Percentiles rank a stretch among this genome's conserved stretches.
Evolutionary conservation across 1,284 basidiomycete species (phyloP).

Genomic region (Ganoderma lingzhi): DNA sequence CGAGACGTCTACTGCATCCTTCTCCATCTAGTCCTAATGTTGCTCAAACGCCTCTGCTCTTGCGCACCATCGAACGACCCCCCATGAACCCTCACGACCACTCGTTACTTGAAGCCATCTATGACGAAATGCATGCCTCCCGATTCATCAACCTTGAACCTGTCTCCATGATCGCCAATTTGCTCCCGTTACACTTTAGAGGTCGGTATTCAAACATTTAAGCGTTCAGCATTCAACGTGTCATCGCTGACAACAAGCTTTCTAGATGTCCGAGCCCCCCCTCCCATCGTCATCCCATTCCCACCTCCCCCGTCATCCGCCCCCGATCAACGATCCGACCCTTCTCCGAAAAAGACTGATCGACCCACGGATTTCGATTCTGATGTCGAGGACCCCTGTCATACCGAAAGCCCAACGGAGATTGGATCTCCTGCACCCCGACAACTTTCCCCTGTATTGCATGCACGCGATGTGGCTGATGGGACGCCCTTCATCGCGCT

Average conservation of each 20-base stretch:
- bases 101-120: slow-evolving; percentile 66
- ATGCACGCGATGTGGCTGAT: slow-evolving; percentile 18
- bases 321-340: background rate
- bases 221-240: background rate
- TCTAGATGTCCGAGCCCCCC: slow-evolving; percentile 68
- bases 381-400: slow-evolving; percentile 2
- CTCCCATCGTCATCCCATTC: slow-evolving; percentile 65
- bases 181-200: slow-evolving; percentile 64
- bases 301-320: slow-evolving; percentile 47
- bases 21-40: slow-evolving; percentile 11
- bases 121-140: slow-evolving; percentile 68
- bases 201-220: slow-evolving; percentile 46
- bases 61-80: slow-evolving; percentile 27
- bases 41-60: slow-evolving; percentile 18
- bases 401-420: slow-evolving; percentile 15
- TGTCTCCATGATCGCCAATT: slow-evolving; percentile 64
- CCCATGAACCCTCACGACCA: slow-evolving; percentile 71
- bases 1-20: slow-evolving; percentile 18
- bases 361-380: background rate
- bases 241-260: background rate
- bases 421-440: slow-evolving; percentile 5
- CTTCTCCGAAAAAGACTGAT: slow-evolving; percentile 1
- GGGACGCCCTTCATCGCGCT: slow-evolving; percentile 47
- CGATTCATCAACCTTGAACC: slow-evolving; percentile 73
- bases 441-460: slow-evolving; percentile 1